A percentile compares a stretch with the other conserved stretches of the same genome.
Conservation (phyloP, 495 filamentous ascomycete genomes). For the Neurospora africana region DNA sequence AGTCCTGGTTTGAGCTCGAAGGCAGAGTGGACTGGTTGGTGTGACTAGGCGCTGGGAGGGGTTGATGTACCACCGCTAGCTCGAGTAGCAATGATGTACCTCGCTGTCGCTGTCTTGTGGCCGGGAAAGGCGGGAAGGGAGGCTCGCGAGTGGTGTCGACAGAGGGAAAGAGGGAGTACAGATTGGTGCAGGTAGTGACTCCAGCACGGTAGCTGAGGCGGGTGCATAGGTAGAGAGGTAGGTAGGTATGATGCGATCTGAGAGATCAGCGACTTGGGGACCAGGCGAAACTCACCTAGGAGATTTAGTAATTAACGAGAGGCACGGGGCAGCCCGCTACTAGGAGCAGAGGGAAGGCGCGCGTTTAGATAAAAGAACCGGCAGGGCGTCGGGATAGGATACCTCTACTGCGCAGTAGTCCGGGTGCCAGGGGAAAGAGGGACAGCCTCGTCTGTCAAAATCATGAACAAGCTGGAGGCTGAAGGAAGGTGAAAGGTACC, state of each 20-base stretch:
- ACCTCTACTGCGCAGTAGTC: not conserved
- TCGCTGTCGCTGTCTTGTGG: not conserved
- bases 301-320: not conserved
- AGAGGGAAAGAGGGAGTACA: not conserved
- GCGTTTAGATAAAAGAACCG: not conserved
- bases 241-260: not conserved
- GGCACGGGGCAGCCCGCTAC: not conserved
- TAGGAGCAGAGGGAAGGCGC: not conserved
- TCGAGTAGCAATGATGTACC: not conserved
- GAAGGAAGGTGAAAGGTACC: not conserved
- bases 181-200: not conserved
- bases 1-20: not conserved
- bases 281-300: not conserved
- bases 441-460: not conserved
- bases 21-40: not conserved
- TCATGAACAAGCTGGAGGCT: not conserved
- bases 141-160: not conserved
- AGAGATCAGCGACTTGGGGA: not conserved
- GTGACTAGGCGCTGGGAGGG: not conserved
- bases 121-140: not conserved
- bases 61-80: not conserved
- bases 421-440: not conserved
- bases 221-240: not conserved
- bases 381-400: not conserved
- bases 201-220: not conserved